A percentile compares a stretch with the other conserved stretches of the same genome.
These are phyloP conservation scores for Aspergillus jensenii DNA, from an alignment of 2,329 filamentous ascomycete species.

Conservation along the genomic window DNA sequence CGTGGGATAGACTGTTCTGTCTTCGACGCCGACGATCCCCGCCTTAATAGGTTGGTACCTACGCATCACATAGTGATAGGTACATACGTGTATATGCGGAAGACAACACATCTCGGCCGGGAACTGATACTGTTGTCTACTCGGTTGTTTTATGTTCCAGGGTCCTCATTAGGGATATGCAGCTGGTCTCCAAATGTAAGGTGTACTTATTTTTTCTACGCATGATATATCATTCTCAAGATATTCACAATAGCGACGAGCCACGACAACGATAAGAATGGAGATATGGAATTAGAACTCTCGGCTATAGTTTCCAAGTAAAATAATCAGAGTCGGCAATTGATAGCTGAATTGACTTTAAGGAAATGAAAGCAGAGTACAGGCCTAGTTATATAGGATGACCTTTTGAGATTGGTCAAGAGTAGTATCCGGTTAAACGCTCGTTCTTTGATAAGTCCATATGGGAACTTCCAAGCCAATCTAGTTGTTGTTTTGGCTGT, in stretches of 20 bases:
- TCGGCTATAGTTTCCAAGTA: not conserved
- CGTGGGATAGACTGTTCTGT: not conserved
- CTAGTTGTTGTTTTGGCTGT: conserved; percentile 93
- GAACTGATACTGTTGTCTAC: too few relatives aligned
- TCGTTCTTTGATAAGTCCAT: not conserved
- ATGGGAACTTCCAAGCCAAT: not conserved
- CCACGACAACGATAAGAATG: not conserved
- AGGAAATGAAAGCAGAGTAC: not conserved
- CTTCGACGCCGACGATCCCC: not conserved
- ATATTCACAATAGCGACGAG: not conserved
- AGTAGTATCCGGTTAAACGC: too few relatives aligned
- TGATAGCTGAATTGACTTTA: not conserved
- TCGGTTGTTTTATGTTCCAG: too few relatives aligned
- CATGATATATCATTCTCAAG: not conserved
- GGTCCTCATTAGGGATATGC: not conserved
- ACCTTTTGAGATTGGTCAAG: not conserved
- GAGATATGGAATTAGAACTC: not conserved
- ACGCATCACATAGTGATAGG: not conserved
- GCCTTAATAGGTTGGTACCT: not conserved
- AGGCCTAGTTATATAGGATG: not conserved
- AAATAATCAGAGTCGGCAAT: not conserved
- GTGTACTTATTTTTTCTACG: not conserved
- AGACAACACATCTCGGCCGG: not conserved
- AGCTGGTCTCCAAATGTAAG: not conserved
- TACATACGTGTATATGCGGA: not conserved